Conservation (phyloP, 768 basidiomycete genomes). For the Trametes gibbosa region DNA sequence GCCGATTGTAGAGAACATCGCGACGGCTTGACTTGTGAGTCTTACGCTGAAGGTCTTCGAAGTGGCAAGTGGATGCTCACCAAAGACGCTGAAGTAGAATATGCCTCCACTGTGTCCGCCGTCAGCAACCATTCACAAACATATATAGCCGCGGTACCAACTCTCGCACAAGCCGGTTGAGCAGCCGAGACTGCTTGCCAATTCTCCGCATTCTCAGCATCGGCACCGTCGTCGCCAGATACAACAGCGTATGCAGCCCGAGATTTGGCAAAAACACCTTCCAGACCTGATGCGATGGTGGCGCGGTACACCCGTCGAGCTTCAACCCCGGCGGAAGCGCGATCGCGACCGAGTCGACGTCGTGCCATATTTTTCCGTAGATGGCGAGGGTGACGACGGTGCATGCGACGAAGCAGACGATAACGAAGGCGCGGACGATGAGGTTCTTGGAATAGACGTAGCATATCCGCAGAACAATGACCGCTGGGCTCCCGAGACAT, state of each 20-base stretch:
- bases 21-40: not conserved
- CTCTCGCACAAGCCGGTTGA: slow-evolving; percentile 18
- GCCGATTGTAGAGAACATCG: slow-evolving; percentile 19
- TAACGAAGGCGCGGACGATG: slow-evolving; percentile 7
- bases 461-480: slow-evolving; percentile 25
- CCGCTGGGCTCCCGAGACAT: not conserved
- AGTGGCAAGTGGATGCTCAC: not conserved
- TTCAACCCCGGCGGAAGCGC: slow-evolving; percentile 7
- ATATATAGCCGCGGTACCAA: not conserved
- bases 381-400: not conserved
- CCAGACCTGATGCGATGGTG: slow-evolving; percentile 17
- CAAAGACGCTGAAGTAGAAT: slow-evolving; percentile 19
- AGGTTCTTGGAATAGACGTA: slow-evolving; percentile 18
- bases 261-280: slow-evolving; percentile 18
- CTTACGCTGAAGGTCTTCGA: not conserved
- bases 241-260: slow-evolving; percentile 20
- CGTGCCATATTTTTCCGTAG: slow-evolving; percentile 9
- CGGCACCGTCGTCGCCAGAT: slow-evolving; percentile 19
- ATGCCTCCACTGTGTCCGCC: slow-evolving; percentile 14
- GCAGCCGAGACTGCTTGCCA: slow-evolving; percentile 12
- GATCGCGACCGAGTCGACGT: slow-evolving; percentile 4
- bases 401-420: slow-evolving; percentile 13
- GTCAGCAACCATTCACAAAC: not conserved
- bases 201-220: slow-evolving; percentile 4
- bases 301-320: slow-evolving; percentile 16